These are phyloP conservation scores for Arachnomyces sp. DNA, from an alignment of 2,329 filamentous ascomycete species.

Conservation along the genomic window DNA sequence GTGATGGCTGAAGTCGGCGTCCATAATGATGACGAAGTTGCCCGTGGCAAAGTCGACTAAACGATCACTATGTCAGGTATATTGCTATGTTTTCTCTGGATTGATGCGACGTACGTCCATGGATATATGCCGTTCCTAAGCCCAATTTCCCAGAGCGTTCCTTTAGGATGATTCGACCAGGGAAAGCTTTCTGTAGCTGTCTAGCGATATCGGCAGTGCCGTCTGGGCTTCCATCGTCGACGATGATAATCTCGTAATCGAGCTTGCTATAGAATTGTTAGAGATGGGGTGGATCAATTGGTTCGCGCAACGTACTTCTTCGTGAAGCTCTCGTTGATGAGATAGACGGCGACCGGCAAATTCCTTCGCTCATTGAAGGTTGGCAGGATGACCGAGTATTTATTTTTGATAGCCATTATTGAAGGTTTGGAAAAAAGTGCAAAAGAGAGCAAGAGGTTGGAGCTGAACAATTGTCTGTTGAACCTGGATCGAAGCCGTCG, in stretches of 20 bases:
- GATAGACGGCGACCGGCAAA: conserved; percentile 89
- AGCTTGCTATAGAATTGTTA: conserved; percentile 56
- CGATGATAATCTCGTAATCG: conserved; percentile 95
- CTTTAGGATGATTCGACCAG: conserved; percentile 72
- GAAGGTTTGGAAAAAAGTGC: no score
- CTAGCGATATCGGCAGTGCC: conserved; percentile 84
- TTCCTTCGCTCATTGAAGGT: conserved; percentile 99
- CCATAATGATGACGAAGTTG: conserved; percentile 99
- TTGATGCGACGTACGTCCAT: no score
- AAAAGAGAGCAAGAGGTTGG: no score
- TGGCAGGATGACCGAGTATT: conserved; percentile 94
- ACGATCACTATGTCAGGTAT: no score
- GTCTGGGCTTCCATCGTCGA: conserved; percentile 96
- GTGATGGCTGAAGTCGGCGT: conserved; percentile 98
- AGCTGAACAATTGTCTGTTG: neutral
- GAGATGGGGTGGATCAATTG: neutral
- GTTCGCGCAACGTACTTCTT: conserved; percentile 59
- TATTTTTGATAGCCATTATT: no score
- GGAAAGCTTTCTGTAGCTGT: conserved; percentile 78
- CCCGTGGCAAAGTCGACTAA: conserved; percentile 83
- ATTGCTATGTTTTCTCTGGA: no score
- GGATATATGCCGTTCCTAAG: conserved; percentile 93
- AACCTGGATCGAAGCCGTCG: no score
- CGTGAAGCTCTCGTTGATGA: conserved; percentile 86
- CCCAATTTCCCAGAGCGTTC: conserved; percentile 89